These are phyloP conservation scores for Metschnikowia sp. DNA, from an alignment of 805 yeast species.

Conservation along the genomic window DNA sequence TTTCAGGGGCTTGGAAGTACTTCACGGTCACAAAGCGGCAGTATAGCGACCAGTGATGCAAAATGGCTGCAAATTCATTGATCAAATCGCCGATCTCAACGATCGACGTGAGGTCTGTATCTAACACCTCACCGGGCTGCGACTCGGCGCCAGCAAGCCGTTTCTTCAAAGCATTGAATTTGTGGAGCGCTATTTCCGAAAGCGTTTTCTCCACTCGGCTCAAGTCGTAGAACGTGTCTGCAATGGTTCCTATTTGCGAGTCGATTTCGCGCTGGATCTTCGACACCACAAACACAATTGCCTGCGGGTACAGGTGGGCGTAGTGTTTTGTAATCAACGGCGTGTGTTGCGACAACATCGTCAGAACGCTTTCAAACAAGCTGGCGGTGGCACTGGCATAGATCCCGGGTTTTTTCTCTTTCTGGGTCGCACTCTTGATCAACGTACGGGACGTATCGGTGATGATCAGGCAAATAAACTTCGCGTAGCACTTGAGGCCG, in stretches of 20 bases:
- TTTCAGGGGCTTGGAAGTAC: conserved; percentile 41
- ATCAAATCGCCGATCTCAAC: conserved; percentile 64
- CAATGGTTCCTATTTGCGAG: conserved; percentile 83
- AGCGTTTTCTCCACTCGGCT: conserved; percentile 55
- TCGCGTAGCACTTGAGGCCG: conserved; percentile 80
- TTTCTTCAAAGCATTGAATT: conserved; percentile 26
- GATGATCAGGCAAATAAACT: conserved; percentile 80
- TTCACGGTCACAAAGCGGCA: conserved; percentile 66
- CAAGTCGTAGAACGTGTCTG: conserved; percentile 81
- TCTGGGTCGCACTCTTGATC: conserved; percentile 39
- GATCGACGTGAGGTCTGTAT: conserved; percentile 45
- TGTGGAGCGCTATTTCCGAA: conserved; percentile 53
- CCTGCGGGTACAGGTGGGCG: conserved; percentile 45
- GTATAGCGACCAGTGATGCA: conserved; percentile 84
- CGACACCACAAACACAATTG: conserved; percentile 64
- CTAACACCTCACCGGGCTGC: conserved; percentile 20
- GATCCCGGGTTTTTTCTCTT: conserved; percentile 41
- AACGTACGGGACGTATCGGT: conserved; percentile 73
- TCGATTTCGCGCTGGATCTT: conserved; percentile 85
- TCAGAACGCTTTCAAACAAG: conserved; percentile 79
- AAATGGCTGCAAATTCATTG: conserved; percentile 68
- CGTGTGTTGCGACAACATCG: conserved; percentile 82
- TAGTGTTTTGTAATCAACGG: conserved; percentile 73
- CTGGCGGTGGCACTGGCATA: conserved; percentile 61
- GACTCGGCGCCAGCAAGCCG: conserved; percentile 6